Evolutionary conservation across 805 yeast species (phyloP), one percentile per base, ranked within the genome.

Genomic region (Cyberlindnera mississippiensis): DNA sequence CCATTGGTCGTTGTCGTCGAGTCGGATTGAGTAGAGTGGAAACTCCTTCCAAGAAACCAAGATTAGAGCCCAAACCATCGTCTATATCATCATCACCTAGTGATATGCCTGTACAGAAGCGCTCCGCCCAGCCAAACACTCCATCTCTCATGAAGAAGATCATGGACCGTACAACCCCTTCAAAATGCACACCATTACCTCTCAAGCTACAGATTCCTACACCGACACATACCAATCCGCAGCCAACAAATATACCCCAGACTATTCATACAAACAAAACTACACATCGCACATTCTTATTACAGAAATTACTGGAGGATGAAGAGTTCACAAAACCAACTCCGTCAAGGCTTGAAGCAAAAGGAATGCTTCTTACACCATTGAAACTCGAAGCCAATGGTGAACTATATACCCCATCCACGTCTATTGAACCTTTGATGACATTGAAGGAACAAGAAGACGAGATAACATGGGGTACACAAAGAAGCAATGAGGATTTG

Each of bases 11-110:
- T 26, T 35, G 47, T 35, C 29, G 53, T 16, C 45, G 37, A 19
- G 43, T 55, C 12, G 59, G 59, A 2, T 38, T 55, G 15, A 53
- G 55, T 36, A 50, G 44, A 22, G 24, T 34, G 2, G 37, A 33
- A 4, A 45, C 49, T 2, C 51, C 50, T 2, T 49, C 52, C 6
- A 45, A 50, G 35, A 22, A 35, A 18, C 18, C 33, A 27, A 29
- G 37, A 14, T 16, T 33, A 12, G n/a, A n/a, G n/a, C n/a, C n/a
- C n/a, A n/a, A n/a, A 4, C 27, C 35, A 19, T 19, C 31, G n/a
- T 7, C 31, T 2, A 4, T 28, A 20, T 37, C 45, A 18, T 29
- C 38, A n/a, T n/a, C 27, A 14, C 22, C 33, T 31, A 11, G n/a
- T 31, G 11, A 7, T 14, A n/a, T n/a, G n/a, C n/a, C n/a, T n/a